Conservation (phyloP, 805 yeast species). For the Kazachstania kunashirensis region DNA sequence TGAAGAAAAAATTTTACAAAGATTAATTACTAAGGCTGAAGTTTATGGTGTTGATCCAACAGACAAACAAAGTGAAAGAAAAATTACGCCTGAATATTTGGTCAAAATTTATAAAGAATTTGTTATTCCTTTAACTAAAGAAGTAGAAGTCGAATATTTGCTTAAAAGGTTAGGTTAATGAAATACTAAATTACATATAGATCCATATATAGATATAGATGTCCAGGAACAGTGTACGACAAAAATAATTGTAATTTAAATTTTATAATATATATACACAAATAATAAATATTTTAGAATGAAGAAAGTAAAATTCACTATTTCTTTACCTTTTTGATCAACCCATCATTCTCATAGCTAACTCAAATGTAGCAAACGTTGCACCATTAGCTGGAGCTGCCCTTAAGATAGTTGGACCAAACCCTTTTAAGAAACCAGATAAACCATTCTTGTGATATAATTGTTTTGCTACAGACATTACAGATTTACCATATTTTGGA, state of each 20-base stretch:
- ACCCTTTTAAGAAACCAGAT: slow-evolving; percentile 80
- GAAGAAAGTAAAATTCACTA: background rate
- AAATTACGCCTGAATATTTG: slow-evolving; percentile 72
- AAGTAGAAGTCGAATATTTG: slow-evolving; percentile 88
- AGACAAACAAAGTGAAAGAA: slow-evolving; percentile 59
- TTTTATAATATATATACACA: background rate
- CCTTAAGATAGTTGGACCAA: slow-evolving; percentile 83
- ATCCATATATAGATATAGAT: background rate
- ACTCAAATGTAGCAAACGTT: slow-evolving; percentile 88
- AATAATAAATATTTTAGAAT: background rate
- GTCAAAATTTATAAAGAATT: slow-evolving; percentile 77
- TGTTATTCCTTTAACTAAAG: slow-evolving; percentile 89
- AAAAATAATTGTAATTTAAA: background rate
- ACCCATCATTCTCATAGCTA: slow-evolving; percentile 65
- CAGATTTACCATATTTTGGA: slow-evolving; percentile 52
- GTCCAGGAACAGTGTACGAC: too few relatives aligned
- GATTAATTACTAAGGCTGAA: slow-evolving; percentile 72
- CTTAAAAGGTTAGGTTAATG: slow-evolving; percentile 61
- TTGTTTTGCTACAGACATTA: slow-evolving; percentile 41
- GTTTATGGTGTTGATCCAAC: slow-evolving; percentile 86
- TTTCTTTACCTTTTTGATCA: slow-evolving; percentile 12
- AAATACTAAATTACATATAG: too few relatives aligned
- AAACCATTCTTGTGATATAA: slow-evolving; percentile 53
- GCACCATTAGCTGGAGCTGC: slow-evolving; percentile 99
- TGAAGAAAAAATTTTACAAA: slow-evolving; percentile 69